Evolutionary conservation across 108 stramenopile species (phyloP).

Genomic region (Schizochytrium sp.): DNA sequence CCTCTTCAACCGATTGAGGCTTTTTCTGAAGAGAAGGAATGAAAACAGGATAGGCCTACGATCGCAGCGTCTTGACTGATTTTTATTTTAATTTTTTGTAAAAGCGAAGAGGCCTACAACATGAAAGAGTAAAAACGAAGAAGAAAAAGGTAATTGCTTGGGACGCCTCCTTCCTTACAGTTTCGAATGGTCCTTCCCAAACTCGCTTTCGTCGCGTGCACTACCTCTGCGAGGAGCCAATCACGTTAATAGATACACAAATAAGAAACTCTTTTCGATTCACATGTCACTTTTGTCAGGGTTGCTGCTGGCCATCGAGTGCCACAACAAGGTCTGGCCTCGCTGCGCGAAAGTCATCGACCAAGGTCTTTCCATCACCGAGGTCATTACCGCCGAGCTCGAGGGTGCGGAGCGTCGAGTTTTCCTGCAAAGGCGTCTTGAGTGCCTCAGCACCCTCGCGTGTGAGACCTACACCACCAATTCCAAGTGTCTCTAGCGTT

Average conservation of each 20-base stretch:
- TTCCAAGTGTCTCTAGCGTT: slow-evolving; percentile 19
- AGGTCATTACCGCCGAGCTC: slow-evolving; percentile 2
- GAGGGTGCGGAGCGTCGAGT: slow-evolving; percentile 1
- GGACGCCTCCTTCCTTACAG: no score
- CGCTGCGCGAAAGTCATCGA: background rate
- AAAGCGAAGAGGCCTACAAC: no score
- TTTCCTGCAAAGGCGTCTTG: slow-evolving; percentile 22
- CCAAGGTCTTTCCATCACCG: background rate
- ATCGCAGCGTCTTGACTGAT: no score
- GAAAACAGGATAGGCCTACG: background rate
- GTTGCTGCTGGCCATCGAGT: background rate
- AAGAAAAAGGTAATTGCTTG: no score
- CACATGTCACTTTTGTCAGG: background rate
- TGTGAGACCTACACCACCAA: slow-evolving; percentile 23
- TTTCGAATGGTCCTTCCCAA: no score
- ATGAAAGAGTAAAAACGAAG: no score
- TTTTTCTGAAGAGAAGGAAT: background rate
- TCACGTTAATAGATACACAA: no score
- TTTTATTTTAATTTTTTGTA: no score
- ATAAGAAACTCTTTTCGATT: no score
- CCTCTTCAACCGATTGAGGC: background rate
- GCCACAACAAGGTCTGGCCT: background rate
- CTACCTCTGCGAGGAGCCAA: no score
- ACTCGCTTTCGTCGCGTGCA: no score
- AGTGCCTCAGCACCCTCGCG: slow-evolving; percentile 31